A percentile compares a stretch with the other conserved stretches of the same genome.
phyloP scores from a whole-genome alignment of 495 filamentous ascomycete genomes.

The Lentithecium fluviatile region DNA sequence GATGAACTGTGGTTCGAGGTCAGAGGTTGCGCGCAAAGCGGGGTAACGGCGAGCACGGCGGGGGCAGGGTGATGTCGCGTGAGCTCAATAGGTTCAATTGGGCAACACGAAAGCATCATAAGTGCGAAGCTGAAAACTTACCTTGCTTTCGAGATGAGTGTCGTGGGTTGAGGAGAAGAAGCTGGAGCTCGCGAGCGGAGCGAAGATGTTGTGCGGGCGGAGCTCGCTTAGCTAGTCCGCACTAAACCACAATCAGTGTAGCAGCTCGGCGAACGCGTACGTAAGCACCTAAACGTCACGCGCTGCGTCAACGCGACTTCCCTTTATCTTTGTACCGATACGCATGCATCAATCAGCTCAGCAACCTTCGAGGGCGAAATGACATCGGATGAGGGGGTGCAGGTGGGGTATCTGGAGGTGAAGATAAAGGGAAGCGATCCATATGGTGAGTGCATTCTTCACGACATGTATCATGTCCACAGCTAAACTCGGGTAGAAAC shows the following conservation, averaged over 20 bases:
- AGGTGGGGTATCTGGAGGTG: slow-evolving; percentile 31
- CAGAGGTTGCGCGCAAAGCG: slow-evolving; percentile 43
- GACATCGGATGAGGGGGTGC: slow-evolving; percentile 2
- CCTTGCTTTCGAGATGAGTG: slow-evolving; percentile 39
- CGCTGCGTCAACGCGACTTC: not conserved
- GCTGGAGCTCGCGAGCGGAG: not conserved
- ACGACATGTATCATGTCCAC: slow-evolving; percentile 5
- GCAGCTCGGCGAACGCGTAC: slow-evolving; percentile 3
- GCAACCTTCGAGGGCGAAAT: not conserved
- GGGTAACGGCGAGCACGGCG: not conserved
- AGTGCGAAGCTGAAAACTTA: slow-evolving; percentile 21
- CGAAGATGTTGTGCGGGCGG: slow-evolving; percentile 31
- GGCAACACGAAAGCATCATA: not conserved
- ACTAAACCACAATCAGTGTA: slow-evolving; percentile 10
- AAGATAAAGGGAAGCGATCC: not conserved
- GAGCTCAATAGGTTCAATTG: slow-evolving; percentile 26
- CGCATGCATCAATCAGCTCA: not conserved
- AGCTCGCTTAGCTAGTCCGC: slow-evolving; percentile 22
- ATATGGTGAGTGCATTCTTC: slow-evolving; percentile 5
- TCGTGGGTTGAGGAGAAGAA: slow-evolving; percentile 30
- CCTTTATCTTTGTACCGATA: not conserved
- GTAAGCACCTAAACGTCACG: not conserved
- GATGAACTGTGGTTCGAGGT: slow-evolving; percentile 30
- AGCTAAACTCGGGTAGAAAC: not conserved
- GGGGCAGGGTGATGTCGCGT: not conserved